Evolutionary conservation across 768 basidiomycete genomes (phyloP).

Genomic region (Psilocybe sp.): DNA sequence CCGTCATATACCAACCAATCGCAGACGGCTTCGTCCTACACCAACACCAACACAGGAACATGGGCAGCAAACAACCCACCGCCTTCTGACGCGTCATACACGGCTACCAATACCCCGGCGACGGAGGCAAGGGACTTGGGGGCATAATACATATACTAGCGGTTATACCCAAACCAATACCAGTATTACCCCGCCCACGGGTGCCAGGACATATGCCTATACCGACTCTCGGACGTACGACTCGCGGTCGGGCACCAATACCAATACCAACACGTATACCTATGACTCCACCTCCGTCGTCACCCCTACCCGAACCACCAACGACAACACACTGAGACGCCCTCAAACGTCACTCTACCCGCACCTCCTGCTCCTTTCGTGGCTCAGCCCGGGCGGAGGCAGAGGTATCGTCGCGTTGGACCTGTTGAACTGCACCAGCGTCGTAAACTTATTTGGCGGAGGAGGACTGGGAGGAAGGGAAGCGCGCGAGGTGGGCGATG

Average conservation of each 20-base stretch:
- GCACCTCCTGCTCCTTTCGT: slow-evolving; percentile 82
- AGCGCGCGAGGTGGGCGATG: slow-evolving; percentile 50
- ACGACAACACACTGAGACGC: slow-evolving; percentile 57
- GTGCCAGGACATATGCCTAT: too few species aligned
- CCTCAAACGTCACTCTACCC: slow-evolving; percentile 73
- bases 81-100: slow-evolving; percentile 19
- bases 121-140: slow-evolving; percentile 26
- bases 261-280: too few species aligned
- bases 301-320: slow-evolving; percentile 40
- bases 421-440: slow-evolving; percentile 81
- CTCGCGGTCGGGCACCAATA: background rate
- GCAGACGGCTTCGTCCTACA: slow-evolving; percentile 20
- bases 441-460: slow-evolving; percentile 21
- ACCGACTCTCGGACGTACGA: slow-evolving; percentile 9
- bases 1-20: slow-evolving; percentile 33
- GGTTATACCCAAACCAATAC: slow-evolving; percentile 14
- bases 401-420: slow-evolving; percentile 86
- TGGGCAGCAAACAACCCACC: slow-evolving; percentile 18
- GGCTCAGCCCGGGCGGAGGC: slow-evolving; percentile 82
- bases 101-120: slow-evolving; percentile 20
- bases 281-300: slow-evolving; percentile 12
- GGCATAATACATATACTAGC: slow-evolving; percentile 24
- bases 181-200: slow-evolving; percentile 23
- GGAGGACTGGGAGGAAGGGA: too few species aligned
- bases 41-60: slow-evolving; percentile 19